Base-by-base conservation (phyloP, 2,329 filamentous ascomycete species). In the Furcasterigmium furcatum region DNA sequence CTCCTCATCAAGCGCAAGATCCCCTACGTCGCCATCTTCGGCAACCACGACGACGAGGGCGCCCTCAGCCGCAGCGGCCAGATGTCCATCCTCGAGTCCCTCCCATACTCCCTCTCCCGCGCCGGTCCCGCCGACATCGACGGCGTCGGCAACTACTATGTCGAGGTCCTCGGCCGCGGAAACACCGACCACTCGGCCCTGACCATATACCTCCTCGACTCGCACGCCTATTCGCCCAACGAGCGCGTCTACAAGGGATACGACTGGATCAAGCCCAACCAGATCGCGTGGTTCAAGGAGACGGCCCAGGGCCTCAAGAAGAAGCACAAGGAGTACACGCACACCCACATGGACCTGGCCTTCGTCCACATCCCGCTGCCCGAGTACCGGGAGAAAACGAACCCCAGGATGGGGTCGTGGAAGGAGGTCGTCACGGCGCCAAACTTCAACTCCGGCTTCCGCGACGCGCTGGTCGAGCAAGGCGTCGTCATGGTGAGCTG, bases 351-450 rank as follows among this genome's bases (percentile, higher is more conserved):
- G 79, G 88, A 99, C 61, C 81, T 97, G 64, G 90, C 94, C 1
- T 99, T 99, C 62, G 95, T 99, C 51, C 94, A 99, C 63, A 99
- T 99, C 46, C 94, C 94, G 0, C 72, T 99, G 4, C 91, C 94
- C 0, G 94, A 99, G 64, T 96, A 96, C 59, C 75, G 79, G 32
- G 77, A 84, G 41, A 61, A 68, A 1, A 72, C 79, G 3, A 79
- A 86, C 27, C 71, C 71, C 3, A 70, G 73, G 39, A 79, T 86
- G 16, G 94, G 94, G 9, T 73, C 82, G 21, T 94, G 85, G 82
- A 82, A 79, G 44, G 94, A 99, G 63, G 76, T 82, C 16, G 87
- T 94, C 13, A 97, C 92, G 1, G 92, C 94, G 0, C 94, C 94
- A 0, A 75, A 74, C 1, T 96, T 87, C 65, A 99, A 99, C 64